Percentiles rank a stretch among this genome's conserved stretches.
These are phyloP conservation scores for Gamarada debralockiae DNA, from an alignment of 495 filamentous ascomycete genomes.

Conservation along the genomic window DNA sequence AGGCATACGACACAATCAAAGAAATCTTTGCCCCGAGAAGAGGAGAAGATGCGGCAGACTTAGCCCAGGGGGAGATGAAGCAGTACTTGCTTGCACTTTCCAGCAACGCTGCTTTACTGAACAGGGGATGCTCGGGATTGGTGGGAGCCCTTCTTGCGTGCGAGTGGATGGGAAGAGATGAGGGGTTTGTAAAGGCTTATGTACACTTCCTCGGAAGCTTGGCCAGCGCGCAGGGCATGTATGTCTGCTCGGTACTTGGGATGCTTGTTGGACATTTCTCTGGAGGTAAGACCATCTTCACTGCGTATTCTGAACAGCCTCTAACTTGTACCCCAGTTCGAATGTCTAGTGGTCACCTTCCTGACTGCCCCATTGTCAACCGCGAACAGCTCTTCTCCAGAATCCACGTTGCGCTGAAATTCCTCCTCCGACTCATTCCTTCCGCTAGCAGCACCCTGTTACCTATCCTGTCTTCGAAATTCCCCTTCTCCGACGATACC, in stretches of 20 bases:
- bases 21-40: constrained; percentile 55
- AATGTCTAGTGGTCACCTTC: constrained; percentile 49
- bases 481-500: constrained; percentile 70
- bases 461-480: constrained; percentile 58
- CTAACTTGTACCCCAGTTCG: constrained; percentile 24
- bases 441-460: constrained; percentile 64
- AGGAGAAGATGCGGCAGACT: constrained; percentile 29
- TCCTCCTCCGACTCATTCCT: constrained; percentile 73
- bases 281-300: constrained; percentile 35
- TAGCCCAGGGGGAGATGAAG: constrained; percentile 52
- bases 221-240: constrained; percentile 70
- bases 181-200: constrained; percentile 74
- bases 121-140: constrained; percentile 68
- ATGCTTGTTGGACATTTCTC: constrained; percentile 79
- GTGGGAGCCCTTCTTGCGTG: constrained; percentile 68
- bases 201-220: constrained; percentile 77
- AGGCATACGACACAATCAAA: constrained; percentile 70
- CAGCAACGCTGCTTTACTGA: constrained; percentile 65
- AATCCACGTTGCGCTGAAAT: constrained; percentile 69
- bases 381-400: constrained; percentile 59
- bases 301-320: background rate
- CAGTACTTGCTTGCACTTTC: constrained; percentile 76
- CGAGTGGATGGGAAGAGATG: constrained; percentile 81
- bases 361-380: constrained; percentile 55
- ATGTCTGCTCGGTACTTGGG: constrained; percentile 57